These are phyloP conservation scores for Panaeolus cyanescens DNA, from an alignment of 768 basidiomycete genomes.

Conservation along the genomic window DNA sequence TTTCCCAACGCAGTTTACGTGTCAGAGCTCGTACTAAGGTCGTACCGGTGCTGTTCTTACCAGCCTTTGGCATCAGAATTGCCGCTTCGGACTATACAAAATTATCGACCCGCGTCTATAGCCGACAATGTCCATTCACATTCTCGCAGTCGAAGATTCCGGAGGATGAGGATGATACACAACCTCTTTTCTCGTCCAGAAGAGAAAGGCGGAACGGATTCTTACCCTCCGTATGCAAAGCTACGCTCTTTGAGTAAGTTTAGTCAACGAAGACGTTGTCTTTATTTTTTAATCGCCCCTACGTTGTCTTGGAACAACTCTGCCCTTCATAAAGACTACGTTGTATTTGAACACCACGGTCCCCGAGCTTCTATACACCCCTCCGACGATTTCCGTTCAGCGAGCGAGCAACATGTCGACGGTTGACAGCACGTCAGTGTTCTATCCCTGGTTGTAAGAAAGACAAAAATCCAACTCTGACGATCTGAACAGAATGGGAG, in stretches of 20 bases:
- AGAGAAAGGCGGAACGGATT: conserved; percentile 20
- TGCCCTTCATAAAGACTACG: neutral
- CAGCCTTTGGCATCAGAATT: conserved; percentile 12
- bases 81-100: conserved; percentile 15
- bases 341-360: neutral
- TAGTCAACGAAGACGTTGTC: conserved; percentile 4
- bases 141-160: conserved; percentile 23
- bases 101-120: conserved; percentile 18
- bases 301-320: neutral
- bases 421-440: conserved; percentile 26
- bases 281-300: neutral
- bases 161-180: conserved; percentile 18
- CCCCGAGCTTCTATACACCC: neutral
- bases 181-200: conserved; percentile 23
- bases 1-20: conserved; percentile 20
- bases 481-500: conserved; percentile 43
- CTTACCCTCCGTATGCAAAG: conserved; percentile 21
- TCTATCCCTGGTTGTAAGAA: neutral
- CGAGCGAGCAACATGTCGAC: neutral
- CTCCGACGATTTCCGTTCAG: neutral
- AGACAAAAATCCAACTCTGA: neutral
- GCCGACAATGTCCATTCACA: conserved; percentile 21
- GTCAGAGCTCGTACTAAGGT: conserved; percentile 23
- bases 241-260: conserved; percentile 21
- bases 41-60: conserved; percentile 9